Percentiles rank a stretch among this genome's conserved stretches.
These are phyloP conservation scores for Vanderwaltozyma polyspora DNA, from an alignment of 805 yeast species.

Conservation along the genomic window DNA sequence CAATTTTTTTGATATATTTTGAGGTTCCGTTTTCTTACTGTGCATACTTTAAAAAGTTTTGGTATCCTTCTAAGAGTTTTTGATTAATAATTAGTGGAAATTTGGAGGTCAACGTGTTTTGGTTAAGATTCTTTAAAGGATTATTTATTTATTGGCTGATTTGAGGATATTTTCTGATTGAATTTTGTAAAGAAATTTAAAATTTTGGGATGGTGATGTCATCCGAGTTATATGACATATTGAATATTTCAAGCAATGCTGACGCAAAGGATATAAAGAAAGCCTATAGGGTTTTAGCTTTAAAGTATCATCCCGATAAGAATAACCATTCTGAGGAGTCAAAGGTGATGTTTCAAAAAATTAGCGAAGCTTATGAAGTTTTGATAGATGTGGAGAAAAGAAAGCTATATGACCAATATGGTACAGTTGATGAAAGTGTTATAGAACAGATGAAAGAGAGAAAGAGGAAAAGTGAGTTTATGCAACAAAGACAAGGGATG, in stretches of 20 bases:
- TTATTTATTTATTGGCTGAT: too few species aligned
- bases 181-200: too few species aligned
- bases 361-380: constrained; percentile 57
- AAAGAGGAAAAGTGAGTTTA: constrained; percentile 1
- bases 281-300: constrained; percentile 41
- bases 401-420: constrained; percentile 41
- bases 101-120: too few species aligned
- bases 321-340: constrained; percentile 39
- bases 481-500: constrained; percentile 7
- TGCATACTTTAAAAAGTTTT: too few species aligned
- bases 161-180: too few species aligned
- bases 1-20: too few species aligned
- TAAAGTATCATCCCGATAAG: constrained; percentile 57
- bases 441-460: constrained; percentile 4
- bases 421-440: constrained; percentile 23
- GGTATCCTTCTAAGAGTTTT: too few species aligned
- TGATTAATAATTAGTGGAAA: too few species aligned
- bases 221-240: constrained; percentile 37
- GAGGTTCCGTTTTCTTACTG: too few species aligned
- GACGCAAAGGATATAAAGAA: constrained; percentile 39
- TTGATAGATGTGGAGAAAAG: constrained; percentile 39
- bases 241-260: constrained; percentile 42
- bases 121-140: too few species aligned
- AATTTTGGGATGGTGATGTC: constrained; percentile 1
- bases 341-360: constrained; percentile 46